Percentiles rank a stretch among this genome's conserved stretches.
These are phyloP conservation scores for Limnanthes douglasii DNA, from an alignment of 345 rosid genomes.

Conservation along the genomic window DNA sequence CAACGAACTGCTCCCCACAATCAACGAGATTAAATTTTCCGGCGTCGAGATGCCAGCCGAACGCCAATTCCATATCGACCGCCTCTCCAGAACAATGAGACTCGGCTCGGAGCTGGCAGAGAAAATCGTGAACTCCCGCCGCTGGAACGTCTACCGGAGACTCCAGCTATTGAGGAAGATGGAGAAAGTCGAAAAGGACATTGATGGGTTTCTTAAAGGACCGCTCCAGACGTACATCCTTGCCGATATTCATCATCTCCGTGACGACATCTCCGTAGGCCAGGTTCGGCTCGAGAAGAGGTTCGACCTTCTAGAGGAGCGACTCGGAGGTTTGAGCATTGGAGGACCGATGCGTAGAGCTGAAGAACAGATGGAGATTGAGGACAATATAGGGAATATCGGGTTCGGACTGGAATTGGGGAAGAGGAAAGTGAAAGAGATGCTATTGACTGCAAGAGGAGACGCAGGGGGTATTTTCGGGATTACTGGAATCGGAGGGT, in stretches of 20 bases:
- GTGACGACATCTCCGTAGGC: slow-evolving; percentile 24
- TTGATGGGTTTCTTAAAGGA: slow-evolving; percentile 21
- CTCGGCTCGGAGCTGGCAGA: slow-evolving; percentile 34
- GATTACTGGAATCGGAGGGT: slow-evolving; percentile 76
- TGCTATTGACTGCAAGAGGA: slow-evolving; percentile 28
- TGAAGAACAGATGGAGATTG: slow-evolving; percentile 25
- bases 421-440: slow-evolving; percentile 58
- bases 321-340: slow-evolving; percentile 44
- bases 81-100: slow-evolving; percentile 19
- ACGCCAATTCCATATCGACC: slow-evolving; percentile 63
- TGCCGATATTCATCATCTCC: slow-evolving; percentile 55
- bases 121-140: slow-evolving; percentile 21
- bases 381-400: slow-evolving; percentile 15
- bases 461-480: slow-evolving; percentile 43
- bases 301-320: slow-evolving; percentile 24
- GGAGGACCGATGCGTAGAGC: slow-evolving; percentile 42
- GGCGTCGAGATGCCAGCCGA: slow-evolving; percentile 58
- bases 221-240: slow-evolving; percentile 29
- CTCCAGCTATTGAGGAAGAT: slow-evolving; percentile 33
- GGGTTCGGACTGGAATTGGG: slow-evolving; percentile 47
- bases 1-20: slow-evolving; percentile 22
- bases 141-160: slow-evolving; percentile 57
- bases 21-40: slow-evolving; percentile 51
- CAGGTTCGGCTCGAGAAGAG: slow-evolving; percentile 36
- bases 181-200: slow-evolving; percentile 51